Evolutionary conservation across 2,329 filamentous ascomycete species (phyloP).

Genomic region (Hirsutella rhossiliensis): DNA sequence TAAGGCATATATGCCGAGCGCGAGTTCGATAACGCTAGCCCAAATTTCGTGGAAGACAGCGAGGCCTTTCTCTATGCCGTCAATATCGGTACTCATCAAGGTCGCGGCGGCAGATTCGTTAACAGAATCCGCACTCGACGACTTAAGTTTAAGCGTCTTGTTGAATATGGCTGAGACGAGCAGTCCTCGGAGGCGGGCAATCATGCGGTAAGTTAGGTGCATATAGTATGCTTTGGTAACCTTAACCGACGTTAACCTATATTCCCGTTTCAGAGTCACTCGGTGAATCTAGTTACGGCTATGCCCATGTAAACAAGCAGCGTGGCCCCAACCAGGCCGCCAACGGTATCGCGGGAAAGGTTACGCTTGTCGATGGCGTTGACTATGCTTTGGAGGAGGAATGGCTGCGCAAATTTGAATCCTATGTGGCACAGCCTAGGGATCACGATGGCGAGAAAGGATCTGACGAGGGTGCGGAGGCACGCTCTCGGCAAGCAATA

Average conservation of each 20-base stretch:
- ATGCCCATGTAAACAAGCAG: conserved; percentile 27
- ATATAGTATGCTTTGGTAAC: conserved; percentile 11
- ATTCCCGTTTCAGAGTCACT: not conserved
- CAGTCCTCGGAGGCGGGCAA: conserved; percentile 17
- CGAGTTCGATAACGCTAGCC: conserved; percentile 16
- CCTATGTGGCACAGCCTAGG: conserved; percentile 16
- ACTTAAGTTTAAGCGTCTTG: conserved; percentile 23
- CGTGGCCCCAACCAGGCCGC: conserved; percentile 25
- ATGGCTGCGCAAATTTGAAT: conserved; percentile 26
- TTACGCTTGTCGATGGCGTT: conserved; percentile 11
- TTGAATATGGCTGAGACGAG: conserved; percentile 33
- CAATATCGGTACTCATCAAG: conserved; percentile 32
- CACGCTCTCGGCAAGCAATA: conserved; percentile 5
- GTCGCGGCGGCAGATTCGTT: conserved; percentile 25
- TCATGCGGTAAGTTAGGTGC: conserved; percentile 18
- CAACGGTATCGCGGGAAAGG: conserved; percentile 10
- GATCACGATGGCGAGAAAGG: conserved; percentile 10
- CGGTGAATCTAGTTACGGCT: conserved; percentile 14
- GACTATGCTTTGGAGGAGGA: conserved; percentile 21
- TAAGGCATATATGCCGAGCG: conserved; percentile 5
- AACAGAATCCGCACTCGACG: conserved; percentile 8
- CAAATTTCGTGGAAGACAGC: conserved; percentile 18
- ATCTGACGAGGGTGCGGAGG: conserved; percentile 3
- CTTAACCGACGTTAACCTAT: not conserved
- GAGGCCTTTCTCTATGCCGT: conserved; percentile 16